phyloP scores from a whole-genome alignment of 2,329 filamentous ascomycete species.

The Plectosphaerella sp. region DNA sequence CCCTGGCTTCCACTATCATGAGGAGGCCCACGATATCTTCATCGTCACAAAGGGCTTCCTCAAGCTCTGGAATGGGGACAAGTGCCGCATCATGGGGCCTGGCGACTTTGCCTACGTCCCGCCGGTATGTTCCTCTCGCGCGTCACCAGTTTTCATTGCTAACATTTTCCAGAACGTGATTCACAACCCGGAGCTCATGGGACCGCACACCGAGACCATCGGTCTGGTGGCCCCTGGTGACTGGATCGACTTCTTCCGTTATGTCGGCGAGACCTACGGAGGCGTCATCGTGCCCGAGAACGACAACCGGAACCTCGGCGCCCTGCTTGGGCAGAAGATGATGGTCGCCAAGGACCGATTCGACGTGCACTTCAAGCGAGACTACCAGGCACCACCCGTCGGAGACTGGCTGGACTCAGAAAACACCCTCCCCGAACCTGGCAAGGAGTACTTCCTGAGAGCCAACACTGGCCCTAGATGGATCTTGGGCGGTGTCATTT shows the following conservation, averaged over 20 bases:
- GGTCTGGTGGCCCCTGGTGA: conserved; percentile 53
- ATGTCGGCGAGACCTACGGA: conserved; percentile 46
- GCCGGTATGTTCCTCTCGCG: conserved; percentile 32
- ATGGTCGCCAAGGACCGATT: conserved; percentile 51
- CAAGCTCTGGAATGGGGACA: conserved; percentile 55
- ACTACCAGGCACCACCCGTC: conserved; percentile 40
- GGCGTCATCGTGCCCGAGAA: conserved; percentile 45
- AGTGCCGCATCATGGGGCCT: conserved; percentile 46
- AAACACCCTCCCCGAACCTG: conserved; percentile 28
- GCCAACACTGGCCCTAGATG: conserved; percentile 44
- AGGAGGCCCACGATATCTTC: conserved; percentile 53
- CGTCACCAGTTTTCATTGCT: neutral
- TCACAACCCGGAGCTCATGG: conserved; percentile 51
- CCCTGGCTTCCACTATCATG: conserved; percentile 53
- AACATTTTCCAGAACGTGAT: conserved; percentile 33
- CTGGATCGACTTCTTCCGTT: conserved; percentile 58
- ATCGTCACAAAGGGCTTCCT: conserved; percentile 49
- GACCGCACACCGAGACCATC: conserved; percentile 48
- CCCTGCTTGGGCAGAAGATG: conserved; percentile 47
- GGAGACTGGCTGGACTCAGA: conserved; percentile 36
- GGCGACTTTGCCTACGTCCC: conserved; percentile 56
- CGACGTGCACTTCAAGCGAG: conserved; percentile 48
- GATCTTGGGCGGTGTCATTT: conserved; percentile 38
- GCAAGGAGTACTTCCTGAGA: conserved; percentile 45
- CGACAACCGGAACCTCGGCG: conserved; percentile 46